Evolutionary conservation across 495 filamentous ascomycete genomes (phyloP), one percentile per base, ranked within the genome.

Genomic region (Cairneyella variabilis): DNA sequence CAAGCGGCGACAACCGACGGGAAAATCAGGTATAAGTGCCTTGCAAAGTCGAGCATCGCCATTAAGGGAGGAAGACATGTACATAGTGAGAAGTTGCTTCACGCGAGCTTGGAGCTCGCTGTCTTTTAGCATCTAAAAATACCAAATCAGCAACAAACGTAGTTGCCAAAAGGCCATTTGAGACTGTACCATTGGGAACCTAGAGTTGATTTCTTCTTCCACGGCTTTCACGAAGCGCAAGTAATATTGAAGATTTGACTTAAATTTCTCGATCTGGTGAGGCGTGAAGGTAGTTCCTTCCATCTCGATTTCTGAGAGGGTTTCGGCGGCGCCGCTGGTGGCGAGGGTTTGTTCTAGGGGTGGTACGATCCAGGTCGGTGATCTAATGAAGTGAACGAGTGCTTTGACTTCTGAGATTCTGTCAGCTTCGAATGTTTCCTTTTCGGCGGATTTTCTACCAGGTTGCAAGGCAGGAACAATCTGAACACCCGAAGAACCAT

Each of bases 281-380:
- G 60, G 57, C n/a, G 57, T 67, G 46, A 68, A 70, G 36, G 64
- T 66, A 38, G 67, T 64, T 18, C 64, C 61, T 21, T 70, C 66
- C 27, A 68, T 53, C 43, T 69, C 60, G 28, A 69, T 54, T 36
- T 65, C 45, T 14, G 44, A 10, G 4, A 69, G 53, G 18, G 69
- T 56, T 12, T 50, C 36, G 36, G 61, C 38, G 56, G 47, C 61
- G 30, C 46, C 66, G 51, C 57, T 64, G 22, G 62, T 52, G 49
- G 69, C 70, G 70, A 75, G 73, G 0, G 67, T 62, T 49, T 69
- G 48, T 48, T 75, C 43, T 69, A 63, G 47, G 70, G 69, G 58
- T 67, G 69, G 73, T 1, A 80, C 76, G 17, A 89, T 78, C 85
- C 85, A 89, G 2, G 83, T 83, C 21, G 71, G 75, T 53, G 79